Evolutionary conservation across 1,139 yeast genomes (phyloP).

Genomic region (Yamadazyma membranifaciens): DNA sequence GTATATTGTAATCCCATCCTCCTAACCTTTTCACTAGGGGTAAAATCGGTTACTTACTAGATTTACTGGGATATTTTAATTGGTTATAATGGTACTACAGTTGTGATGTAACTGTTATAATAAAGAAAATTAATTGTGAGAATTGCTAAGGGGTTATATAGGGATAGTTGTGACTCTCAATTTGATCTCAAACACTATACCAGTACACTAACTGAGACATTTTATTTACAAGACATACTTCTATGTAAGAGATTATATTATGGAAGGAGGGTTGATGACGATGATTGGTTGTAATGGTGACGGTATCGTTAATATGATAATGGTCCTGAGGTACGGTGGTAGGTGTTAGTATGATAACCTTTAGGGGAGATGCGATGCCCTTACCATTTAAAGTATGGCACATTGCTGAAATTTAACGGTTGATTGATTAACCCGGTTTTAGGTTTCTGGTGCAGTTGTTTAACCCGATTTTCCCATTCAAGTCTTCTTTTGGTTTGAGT

Average conservation of each 20-base stretch:
- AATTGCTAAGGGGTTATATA: background rate
- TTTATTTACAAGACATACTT: slow-evolving; percentile 5
- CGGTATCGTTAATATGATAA: too few species aligned
- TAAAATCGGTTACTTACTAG: background rate
- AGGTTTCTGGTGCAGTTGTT: slow-evolving; percentile 43
- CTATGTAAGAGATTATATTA: background rate
- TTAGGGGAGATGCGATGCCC: background rate
- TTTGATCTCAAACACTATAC: slow-evolving; percentile 4
- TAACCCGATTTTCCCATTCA: slow-evolving; percentile 54
- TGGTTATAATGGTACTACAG: too few species aligned
- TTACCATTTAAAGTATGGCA: slow-evolving; percentile 46
- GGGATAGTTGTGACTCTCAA: slow-evolving; percentile 2
- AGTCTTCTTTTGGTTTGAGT: slow-evolving; percentile 59
- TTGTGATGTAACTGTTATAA: background rate
- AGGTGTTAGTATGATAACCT: too few species aligned
- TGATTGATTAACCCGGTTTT: slow-evolving; percentile 43
- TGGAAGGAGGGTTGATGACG: too few species aligned
- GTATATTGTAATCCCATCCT: slow-evolving; percentile 41
- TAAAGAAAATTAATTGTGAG: background rate
- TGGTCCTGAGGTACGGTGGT: too few species aligned
- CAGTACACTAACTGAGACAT: slow-evolving; percentile 5
- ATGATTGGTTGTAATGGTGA: too few species aligned
- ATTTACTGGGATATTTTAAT: too few species aligned
- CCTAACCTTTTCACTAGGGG: background rate
- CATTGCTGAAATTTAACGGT: slow-evolving; percentile 45